Percentiles rank a stretch among this genome's conserved stretches.
Evolutionary conservation across 305 asterid species (phyloP).

Genomic region (Fraxinus albicans): DNA sequence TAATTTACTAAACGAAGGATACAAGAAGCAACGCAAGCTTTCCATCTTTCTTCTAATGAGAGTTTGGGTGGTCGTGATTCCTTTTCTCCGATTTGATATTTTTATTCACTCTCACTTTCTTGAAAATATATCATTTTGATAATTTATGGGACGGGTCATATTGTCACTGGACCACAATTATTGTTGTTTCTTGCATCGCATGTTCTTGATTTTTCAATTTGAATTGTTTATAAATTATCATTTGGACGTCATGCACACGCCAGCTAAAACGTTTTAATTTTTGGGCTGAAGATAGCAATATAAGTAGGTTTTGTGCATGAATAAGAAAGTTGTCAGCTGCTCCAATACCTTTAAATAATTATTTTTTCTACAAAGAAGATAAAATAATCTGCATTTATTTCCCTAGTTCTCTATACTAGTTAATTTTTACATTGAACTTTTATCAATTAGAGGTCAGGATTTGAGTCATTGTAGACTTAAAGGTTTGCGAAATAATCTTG

Average conservation of each 20-base stretch:
- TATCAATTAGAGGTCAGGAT: neutral
- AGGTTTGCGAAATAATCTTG: neutral
- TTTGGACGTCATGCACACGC: neutral
- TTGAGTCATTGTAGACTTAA: neutral
- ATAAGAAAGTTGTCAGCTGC: neutral
- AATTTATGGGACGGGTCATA: neutral
- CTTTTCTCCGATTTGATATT: neutral
- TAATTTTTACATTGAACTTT: neutral
- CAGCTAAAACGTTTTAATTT: neutral
- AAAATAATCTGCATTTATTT: neutral
- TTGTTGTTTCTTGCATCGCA: neutral
- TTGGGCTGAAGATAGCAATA: neutral
- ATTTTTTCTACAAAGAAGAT: neutral
- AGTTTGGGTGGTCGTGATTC: neutral
- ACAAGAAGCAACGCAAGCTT: neutral
- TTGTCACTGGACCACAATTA: neutral
- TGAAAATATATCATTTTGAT: neutral
- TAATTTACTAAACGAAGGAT: neutral
- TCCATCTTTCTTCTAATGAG: neutral
- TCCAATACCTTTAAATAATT: neutral
- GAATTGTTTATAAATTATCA: neutral
- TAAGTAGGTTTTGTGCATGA: neutral
- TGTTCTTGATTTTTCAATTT: neutral
- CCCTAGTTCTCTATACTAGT: neutral
- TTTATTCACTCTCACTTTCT: neutral